Percentiles rank a stretch among this genome's conserved stretches.
Evolutionary conservation across 441 rosid genomes (phyloP).

Genomic region (Pelargonium australe): DNA sequence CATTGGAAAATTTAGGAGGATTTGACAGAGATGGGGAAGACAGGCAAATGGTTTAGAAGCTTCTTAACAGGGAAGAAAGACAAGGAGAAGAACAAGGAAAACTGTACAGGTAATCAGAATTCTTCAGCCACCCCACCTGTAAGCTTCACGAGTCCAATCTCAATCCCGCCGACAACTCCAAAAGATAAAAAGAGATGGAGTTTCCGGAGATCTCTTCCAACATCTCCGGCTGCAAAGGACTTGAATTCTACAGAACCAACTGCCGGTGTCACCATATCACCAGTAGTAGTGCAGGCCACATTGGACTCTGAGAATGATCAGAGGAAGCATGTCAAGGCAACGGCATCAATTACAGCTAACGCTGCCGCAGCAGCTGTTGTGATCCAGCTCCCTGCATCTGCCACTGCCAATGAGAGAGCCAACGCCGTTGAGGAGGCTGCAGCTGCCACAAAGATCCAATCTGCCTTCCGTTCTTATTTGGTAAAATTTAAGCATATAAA

Average conservation of each 20-base stretch:
- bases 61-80: conserved; percentile 73
- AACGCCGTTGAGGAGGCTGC: conserved; percentile 43
- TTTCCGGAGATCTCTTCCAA: conserved; percentile 70
- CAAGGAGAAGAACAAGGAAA: conserved; percentile 32
- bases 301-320: conserved; percentile 33
- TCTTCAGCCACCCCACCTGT: conserved; percentile 20
- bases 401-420: conserved; percentile 30
- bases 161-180: conserved; percentile 40
- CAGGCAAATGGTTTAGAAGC: conserved; percentile 71
- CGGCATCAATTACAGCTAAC: conserved; percentile 18
- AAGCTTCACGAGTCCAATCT: conserved; percentile 39
- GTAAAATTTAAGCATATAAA: too few species aligned
- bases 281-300: conserved; percentile 14
- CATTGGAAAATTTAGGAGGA: conserved; percentile 13
- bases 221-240: conserved; percentile 34
- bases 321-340: conserved; percentile 38
- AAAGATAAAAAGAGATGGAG: conserved; percentile 87
- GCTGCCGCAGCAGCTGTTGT: conserved; percentile 39
- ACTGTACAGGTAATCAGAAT: conserved; percentile 19
- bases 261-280: conserved; percentile 13
- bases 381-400: conserved; percentile 32
- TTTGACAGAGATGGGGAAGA: conserved; percentile 57
- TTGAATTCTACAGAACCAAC: conserved; percentile 27
- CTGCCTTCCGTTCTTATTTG: conserved; percentile 71
- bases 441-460: conserved; percentile 73